Conservation (phyloP, 2,329 filamentous ascomycete species). For the Pseudovirgaria hyperparasitica region DNA sequence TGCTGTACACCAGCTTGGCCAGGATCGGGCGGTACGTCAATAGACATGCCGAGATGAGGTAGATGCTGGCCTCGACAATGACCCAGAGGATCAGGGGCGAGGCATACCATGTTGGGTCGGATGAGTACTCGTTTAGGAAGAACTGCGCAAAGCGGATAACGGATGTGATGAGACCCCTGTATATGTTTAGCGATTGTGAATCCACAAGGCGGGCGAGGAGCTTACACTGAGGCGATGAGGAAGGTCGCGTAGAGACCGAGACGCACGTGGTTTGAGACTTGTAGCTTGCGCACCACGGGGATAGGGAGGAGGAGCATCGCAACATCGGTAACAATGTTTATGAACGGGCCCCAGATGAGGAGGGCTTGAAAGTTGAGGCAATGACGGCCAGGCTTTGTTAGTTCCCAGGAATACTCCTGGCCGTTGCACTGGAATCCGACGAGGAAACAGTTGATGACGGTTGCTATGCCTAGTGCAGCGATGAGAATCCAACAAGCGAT, state of each 20-base stretch:
- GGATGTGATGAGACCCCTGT: slow-evolving; percentile 16
- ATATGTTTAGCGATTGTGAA: slow-evolving; percentile 1
- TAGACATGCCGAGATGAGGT: slow-evolving; percentile 16
- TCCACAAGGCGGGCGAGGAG: too few species aligned
- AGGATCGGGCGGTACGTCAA: slow-evolving; percentile 14
- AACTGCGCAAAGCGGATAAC: slow-evolving; percentile 16
- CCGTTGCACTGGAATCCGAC: slow-evolving; percentile 13
- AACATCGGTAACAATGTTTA: slow-evolving; percentile 15
- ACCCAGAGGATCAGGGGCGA: slow-evolving; percentile 12
- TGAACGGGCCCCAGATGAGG: slow-evolving; percentile 13
- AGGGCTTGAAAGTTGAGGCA: slow-evolving; percentile 13
- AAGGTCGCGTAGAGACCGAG: too few species aligned
- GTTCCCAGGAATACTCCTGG: slow-evolving; percentile 15
- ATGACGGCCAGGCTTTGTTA: slow-evolving; percentile 10
- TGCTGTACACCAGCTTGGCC: too few species aligned
- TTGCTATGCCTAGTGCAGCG: slow-evolving; percentile 9
- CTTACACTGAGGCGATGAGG: too few species aligned
- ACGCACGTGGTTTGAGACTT: too few species aligned
- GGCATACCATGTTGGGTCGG: slow-evolving; percentile 10
- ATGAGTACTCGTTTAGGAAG: slow-evolving; percentile 8
- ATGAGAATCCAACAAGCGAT: slow-evolving; percentile 10
- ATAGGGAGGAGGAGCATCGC: slow-evolving; percentile 12
- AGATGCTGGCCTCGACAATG: slow-evolving; percentile 12
- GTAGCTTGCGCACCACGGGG: too few species aligned
- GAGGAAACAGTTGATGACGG: slow-evolving; percentile 12